A percentile compares a stretch with the other conserved stretches of the same genome.
Conservation (phyloP, 129 eudicot species). For the Tanacetum coccineum region DNA sequence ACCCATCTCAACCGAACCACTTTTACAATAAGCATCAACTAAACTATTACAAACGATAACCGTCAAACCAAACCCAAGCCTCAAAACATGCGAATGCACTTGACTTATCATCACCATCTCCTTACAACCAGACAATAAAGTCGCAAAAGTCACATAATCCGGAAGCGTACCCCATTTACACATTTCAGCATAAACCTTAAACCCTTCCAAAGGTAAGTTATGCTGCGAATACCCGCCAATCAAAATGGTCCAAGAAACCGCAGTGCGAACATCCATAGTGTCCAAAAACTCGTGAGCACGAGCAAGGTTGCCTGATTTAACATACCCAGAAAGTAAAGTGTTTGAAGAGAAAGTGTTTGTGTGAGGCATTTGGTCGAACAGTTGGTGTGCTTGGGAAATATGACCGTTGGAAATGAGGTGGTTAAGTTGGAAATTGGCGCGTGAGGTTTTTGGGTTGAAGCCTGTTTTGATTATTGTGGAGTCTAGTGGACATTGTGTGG, state of each 20-base stretch:
- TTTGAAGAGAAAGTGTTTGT: constrained; percentile 49
- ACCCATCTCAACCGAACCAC: constrained; percentile 45
- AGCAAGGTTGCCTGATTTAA: constrained; percentile 50
- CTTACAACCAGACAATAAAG: constrained; percentile 64
- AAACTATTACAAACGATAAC: constrained; percentile 66
- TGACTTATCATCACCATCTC: constrained; percentile 43
- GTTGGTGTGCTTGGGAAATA: constrained; percentile 46
- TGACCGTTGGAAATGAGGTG: constrained; percentile 31
- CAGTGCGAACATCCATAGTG: constrained; percentile 35
- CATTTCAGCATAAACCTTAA: constrained; percentile 63
- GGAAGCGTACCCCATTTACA: constrained; percentile 51
- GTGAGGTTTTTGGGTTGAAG: constrained; percentile 53
- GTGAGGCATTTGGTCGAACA: constrained; percentile 72
- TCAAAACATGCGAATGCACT: constrained; percentile 68
- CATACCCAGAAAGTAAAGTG: constrained; percentile 55
- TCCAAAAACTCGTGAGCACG: constrained; percentile 62
- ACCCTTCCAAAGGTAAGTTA: constrained; percentile 45
- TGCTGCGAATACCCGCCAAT: constrained; percentile 68
- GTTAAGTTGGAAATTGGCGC: constrained; percentile 50
- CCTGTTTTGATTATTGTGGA: constrained; percentile 69
- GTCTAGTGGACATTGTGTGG: constrained; percentile 31
- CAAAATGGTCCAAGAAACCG: constrained; percentile 80
- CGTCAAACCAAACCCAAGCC: constrained; percentile 44
- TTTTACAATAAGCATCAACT: constrained; percentile 81
- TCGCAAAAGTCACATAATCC: constrained; percentile 65